phyloP scores from a whole-genome alignment of 108 stramenopile genomes.

The Cyclostephanos tholiformis region DNA sequence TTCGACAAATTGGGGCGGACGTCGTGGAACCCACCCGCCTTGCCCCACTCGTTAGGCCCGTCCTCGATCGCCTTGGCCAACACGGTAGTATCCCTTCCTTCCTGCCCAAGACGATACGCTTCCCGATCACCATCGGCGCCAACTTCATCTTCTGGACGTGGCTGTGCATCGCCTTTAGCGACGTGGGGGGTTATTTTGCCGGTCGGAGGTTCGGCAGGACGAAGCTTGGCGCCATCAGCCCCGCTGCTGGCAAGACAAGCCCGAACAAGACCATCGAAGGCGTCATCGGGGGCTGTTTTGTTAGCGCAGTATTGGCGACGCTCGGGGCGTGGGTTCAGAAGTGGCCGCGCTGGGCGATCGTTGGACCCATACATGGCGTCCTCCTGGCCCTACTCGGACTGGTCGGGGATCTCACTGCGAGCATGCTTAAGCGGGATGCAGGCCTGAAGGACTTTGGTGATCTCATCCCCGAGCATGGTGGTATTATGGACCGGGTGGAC shows the following conservation, averaged over 20 bases:
- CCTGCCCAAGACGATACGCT: conserved; percentile 62
- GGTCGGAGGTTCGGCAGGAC: conserved; percentile 86
- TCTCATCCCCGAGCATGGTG: conserved; percentile 97
- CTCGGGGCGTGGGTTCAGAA: conserved; percentile 90
- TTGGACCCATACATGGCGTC: conserved; percentile 88
- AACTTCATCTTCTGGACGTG: conserved; percentile 96
- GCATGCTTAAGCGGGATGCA: conserved; percentile 96
- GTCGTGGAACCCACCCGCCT: conserved; percentile 69
- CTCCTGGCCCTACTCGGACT: conserved; percentile 81
- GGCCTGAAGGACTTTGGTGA: conserved; percentile 96
- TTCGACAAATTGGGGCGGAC: conserved; percentile 61
- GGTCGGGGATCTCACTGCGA: conserved; percentile 95
- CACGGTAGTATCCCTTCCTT: conserved; percentile 60
- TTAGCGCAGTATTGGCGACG: conserved; percentile 63
- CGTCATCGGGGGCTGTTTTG: conserved; percentile 86
- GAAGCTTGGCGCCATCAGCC: conserved; percentile 74
- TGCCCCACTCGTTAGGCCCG: conserved; percentile 56
- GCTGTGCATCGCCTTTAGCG: conserved; percentile 91
- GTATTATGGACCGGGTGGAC: conserved; percentile 95
- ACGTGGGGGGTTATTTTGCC: conserved; percentile 94
- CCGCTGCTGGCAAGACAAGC: conserved; percentile 90
- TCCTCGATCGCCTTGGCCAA: conserved; percentile 56
- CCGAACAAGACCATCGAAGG: conserved; percentile 98
- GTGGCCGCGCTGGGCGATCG: conserved; percentile 87
- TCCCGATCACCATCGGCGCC: conserved; percentile 87